Evolutionary conservation across 305 asterid species (phyloP), one percentile per base, ranked within the genome.

Genomic region (Lippia alba): DNA sequence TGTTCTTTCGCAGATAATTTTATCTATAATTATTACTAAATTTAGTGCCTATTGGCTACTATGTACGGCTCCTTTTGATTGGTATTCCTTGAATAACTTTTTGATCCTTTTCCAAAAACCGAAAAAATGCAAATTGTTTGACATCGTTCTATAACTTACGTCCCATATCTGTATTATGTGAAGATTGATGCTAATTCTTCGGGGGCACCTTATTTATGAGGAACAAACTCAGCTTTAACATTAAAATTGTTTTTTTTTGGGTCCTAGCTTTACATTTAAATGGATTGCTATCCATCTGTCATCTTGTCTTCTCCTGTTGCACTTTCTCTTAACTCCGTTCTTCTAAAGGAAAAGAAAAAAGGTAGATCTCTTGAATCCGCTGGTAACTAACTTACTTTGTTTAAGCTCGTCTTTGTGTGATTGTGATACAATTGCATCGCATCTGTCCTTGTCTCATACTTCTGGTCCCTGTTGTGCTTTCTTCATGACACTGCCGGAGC

Each of bases 1-100:
- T 58, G 50, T 34, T 5, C 57, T 34, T 32, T 66, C 53, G 67
- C 73, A n/a, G 62, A 70, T 74, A 44, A 16, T 66, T 12, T 49
- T 19, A 54, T 33, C 33, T 64, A 16, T 30, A 41, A 40, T 44
- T 50, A 15, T 20, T 74, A 36, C 33, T 41, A 4, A n/a, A 57
- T 59, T 50, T 19, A 15, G 56, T 58, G 39, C 36, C 50, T 32
- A 70, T 56, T 66, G 14, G 40, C 15, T 50, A 44, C 8, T 51
- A 5, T 20, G 68, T 49, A 34, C 16, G 3, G 50, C 19, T 67
- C 76, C 12, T 50, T 20, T 11, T 65, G 41, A 32, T 59, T 36
- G 41, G 8, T n/a, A 9, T 68, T 24, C 6, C 41, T 15, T 62
- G 16, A 64, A 12, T 15, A 48, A 32, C 8, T 59, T 48, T 36